Evolutionary conservation across 352 stramenopile species (phyloP).

Genomic region (Globisporangium rhizosaccharum): DNA sequence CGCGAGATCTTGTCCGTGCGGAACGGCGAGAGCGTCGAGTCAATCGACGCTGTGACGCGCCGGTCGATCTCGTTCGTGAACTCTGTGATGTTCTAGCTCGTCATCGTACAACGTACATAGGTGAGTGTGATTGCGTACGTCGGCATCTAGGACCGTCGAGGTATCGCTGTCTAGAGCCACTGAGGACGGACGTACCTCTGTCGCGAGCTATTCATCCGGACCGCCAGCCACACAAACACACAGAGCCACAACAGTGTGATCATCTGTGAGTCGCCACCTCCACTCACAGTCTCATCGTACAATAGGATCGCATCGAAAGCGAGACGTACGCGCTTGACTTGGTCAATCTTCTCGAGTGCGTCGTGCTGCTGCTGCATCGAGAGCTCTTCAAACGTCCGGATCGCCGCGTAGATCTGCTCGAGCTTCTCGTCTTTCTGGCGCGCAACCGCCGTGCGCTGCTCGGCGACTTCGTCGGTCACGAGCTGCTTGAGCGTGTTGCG

Average conservation of each 20-base stretch:
- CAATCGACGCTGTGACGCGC: constrained; percentile 44
- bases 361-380: constrained; percentile 40
- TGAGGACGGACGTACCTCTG: constrained; percentile 12
- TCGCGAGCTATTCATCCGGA: constrained; percentile 22
- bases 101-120: background rate
- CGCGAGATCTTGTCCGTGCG: constrained; percentile 48
- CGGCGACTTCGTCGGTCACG: constrained; percentile 49
- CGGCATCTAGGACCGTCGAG: too few relatives aligned
- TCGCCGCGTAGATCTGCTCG: constrained; percentile 31
- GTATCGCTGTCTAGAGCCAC: background rate
- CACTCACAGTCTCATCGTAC: background rate
- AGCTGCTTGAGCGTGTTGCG: constrained; percentile 41
- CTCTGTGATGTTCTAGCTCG: constrained; percentile 34
- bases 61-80: constrained; percentile 45
- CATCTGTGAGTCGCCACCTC: background rate
- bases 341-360: constrained; percentile 42
- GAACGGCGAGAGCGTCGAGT: constrained; percentile 48
- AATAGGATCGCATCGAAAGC: background rate
- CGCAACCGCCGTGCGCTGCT: constrained; percentile 42
- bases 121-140: background rate
- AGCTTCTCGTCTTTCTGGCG: constrained; percentile 48
- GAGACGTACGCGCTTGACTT: constrained; percentile 32
- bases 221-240: background rate
- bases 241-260: background rate
- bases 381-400: constrained; percentile 37